Base-by-base conservation (phyloP, 805 yeast genomes). In the Yamadazyma endophytica region DNA sequence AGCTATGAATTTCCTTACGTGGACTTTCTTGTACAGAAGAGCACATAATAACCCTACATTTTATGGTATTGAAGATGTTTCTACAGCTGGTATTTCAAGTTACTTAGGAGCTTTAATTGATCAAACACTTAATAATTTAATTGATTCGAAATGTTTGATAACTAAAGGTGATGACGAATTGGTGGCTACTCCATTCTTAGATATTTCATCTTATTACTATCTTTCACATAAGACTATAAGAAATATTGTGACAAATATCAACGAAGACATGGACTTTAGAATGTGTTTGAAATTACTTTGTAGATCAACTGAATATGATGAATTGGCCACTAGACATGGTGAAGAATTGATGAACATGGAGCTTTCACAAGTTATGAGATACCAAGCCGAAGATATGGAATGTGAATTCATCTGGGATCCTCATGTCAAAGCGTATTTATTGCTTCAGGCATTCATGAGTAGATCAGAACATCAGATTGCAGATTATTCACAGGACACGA, bases 401-500 rank as follows among this genome's bases (percentile, higher is more conserved):
- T 61, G 68, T 34, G 80, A 75, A 39, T 70, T 72, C 39, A 79
- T 86, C 57, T 86, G 92, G 80, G 94, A 88, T 51, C 92, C 94
- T 4, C 94, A 84, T 52, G 84, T 84, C 42, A 84, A 84, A 52
- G 77, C 87, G 2, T 84, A 70, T 45, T 60, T 84, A 39, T 66
- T 84, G 43, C 50, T 83, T 6, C 92, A 84, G 51, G 89, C 90
- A 0, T 80, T 70, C 45, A 75, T 84, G 72, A 62, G 75, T 21
- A 61, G 88, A 28, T 64, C 77, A 5, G 92, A 85, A 37, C 64
- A 92, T 28, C 98, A 97, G 2, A 85, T 92, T 49, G 94, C 95
- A 0, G 99, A 92, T 65, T 92, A 92, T 52, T 69, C 82, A 7
- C 97, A 90, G 52, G 98, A 92, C 56, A 88, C 96, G 0, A 77